Percentiles rank a stretch among this genome's conserved stretches.
Evolutionary conservation across 2,329 filamentous ascomycete genomes (phyloP).

Genomic region (Juglanconis oblonga): DNA sequence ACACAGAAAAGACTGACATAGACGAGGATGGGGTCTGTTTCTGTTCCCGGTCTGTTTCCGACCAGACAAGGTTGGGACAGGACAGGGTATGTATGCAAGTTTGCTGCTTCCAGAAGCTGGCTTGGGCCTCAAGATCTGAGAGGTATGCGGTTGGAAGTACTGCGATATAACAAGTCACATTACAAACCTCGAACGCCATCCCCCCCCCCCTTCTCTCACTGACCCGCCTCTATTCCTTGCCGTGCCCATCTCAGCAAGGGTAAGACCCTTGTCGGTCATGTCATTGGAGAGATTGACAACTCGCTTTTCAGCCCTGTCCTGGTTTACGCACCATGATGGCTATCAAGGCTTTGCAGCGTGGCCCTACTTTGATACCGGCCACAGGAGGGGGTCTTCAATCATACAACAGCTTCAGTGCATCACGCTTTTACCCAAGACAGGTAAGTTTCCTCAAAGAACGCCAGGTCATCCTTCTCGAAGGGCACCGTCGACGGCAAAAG

Average conservation of each 20-base stretch:
- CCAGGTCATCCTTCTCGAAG: neutral
- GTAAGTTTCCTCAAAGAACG: neutral
- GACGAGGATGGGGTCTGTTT: constrained; percentile 1
- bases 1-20: neutral
- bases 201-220: neutral
- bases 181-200: neutral
- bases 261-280: neutral
- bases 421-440: neutral
- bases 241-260: neutral
- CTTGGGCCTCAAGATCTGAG: constrained; percentile 1
- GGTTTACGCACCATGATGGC: neutral
- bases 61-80: neutral
- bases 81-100: constrained; percentile 2
- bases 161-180: neutral
- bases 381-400: neutral
- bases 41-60: constrained; percentile 4
- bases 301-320: neutral
- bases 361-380: neutral
- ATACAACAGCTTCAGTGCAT: neutral
- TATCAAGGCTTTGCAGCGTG: no score
- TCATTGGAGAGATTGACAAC: neutral
- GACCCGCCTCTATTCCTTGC: neutral
- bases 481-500: neutral
- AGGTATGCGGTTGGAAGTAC: constrained; percentile 9
- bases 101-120: constrained; percentile 1